These are phyloP conservation scores for Linnemannia exigua DNA, from an alignment of 192 early-diverging fungal genomes.

Conservation along the genomic window DNA sequence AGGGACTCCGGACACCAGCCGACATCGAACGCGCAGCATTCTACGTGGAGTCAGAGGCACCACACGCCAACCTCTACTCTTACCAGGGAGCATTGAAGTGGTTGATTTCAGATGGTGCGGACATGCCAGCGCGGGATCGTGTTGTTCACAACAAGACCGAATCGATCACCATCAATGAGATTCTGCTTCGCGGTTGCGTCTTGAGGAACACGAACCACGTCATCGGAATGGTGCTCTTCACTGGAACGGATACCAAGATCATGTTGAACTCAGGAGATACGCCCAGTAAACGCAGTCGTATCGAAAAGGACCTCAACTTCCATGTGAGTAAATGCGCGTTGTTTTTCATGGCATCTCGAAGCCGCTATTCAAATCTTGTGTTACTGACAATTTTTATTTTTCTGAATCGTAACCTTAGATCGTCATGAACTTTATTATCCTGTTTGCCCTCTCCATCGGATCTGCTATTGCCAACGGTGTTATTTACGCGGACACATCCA, in stretches of 20 bases:
- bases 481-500: conserved; percentile 65
- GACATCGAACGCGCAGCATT: conserved; percentile 75
- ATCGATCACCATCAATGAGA: conserved; percentile 81
- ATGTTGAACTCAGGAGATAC: conserved; percentile 95
- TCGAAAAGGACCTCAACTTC: conserved; percentile 94
- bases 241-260: conserved; percentile 96
- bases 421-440: conserved; percentile 82
- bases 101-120: conserved; percentile 52
- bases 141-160: conserved; percentile 69
- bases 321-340: conserved; percentile 66
- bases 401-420: conserved; percentile 62
- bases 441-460: conserved; percentile 81
- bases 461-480: conserved; percentile 76
- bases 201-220: conserved; percentile 93
- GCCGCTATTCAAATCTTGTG: neutral
- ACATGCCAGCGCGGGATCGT: conserved; percentile 55
- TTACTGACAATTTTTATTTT: neutral
- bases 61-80: conserved; percentile 89
- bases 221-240: conserved; percentile 89
- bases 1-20: conserved; percentile 64
- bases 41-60: conserved; percentile 86
- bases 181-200: conserved; percentile 93
- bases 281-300: conserved; percentile 91
- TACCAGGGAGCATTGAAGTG: conserved; percentile 84
- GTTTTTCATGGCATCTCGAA: neutral